A percentile compares a stretch with the other conserved stretches of the same genome.
Evolutionary conservation across 352 stramenopile species (phyloP).

Genomic region (Peronospora belbahrii): DNA sequence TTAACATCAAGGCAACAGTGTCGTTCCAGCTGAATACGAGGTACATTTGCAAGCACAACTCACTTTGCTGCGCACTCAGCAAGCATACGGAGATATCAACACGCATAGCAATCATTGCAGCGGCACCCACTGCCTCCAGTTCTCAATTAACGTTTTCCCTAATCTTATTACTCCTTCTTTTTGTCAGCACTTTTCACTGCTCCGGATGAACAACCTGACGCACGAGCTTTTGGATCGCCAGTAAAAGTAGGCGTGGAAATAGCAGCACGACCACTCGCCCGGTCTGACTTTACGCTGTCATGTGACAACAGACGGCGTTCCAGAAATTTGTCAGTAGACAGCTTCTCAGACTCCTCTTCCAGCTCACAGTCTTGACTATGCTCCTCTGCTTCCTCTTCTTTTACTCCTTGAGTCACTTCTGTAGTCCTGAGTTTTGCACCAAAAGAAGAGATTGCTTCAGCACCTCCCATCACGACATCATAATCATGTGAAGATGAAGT

Average conservation of each 20-base stretch:
- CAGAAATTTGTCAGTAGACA: constrained; percentile 1
- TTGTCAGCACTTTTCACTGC: constrained; percentile 14
- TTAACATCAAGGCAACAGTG: constrained; percentile 24
- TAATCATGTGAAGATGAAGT: constrained; percentile 16
- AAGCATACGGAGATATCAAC: constrained; percentile 26
- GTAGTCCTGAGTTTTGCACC: constrained; percentile 1
- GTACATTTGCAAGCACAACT: constrained; percentile 1
- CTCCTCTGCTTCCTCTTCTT: constrained; percentile 9
- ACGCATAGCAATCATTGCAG: constrained; percentile 20
- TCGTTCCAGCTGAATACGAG: constrained; percentile 4
- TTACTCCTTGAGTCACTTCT: constrained; percentile 1
- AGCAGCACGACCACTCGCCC: constrained; percentile 3
- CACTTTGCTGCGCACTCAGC: constrained; percentile 5
- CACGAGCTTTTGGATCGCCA: constrained; percentile 5
- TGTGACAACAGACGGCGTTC: not conserved
- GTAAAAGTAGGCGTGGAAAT: not conserved
- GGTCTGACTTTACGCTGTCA: constrained; percentile 7
- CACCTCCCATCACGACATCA: constrained; percentile 21
- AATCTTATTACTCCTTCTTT: constrained; percentile 17
- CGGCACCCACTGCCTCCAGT: constrained; percentile 12
- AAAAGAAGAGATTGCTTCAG: constrained; percentile 1
- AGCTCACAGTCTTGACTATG: constrained; percentile 1
- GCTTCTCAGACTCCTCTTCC: not conserved
- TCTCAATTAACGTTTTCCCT: constrained; percentile 8
- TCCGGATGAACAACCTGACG: constrained; percentile 4